Base-by-base conservation (phyloP, 306 rosid species). In the Pueraria montana region DNA sequence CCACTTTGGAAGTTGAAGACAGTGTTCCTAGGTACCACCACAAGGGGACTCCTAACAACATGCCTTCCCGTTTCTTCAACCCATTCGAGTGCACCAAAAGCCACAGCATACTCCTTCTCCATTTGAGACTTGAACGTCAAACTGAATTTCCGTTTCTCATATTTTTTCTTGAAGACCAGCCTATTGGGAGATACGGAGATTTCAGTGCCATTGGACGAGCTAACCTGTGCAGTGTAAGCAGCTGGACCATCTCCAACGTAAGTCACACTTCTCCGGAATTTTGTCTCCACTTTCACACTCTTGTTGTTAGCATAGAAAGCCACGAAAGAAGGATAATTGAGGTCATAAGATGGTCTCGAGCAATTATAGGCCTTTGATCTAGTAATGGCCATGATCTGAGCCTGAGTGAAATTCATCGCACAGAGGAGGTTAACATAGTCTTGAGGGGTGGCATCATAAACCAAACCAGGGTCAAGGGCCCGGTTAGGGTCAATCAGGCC, bases 191-290 rank as follows among this genome's bases (percentile, higher is more conserved):
- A 48, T 3, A 72, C 62, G 4, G 42, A 12, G 21, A 63, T 63
- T 16, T 9, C 5, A 0, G 71, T 64, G 46, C 13, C 46, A 64
- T 64, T 32, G 11, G 7, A 16, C 0, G 71, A 34, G 13, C 6
- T 63, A 5, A 63, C 11, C 2, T 21, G 77, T 26, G 77, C 77
- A 1, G 1, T 72, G 45, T 72, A 72, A 72, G 23, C 2, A 27
- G 77, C 77, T 1, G 45, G 45, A 72, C 63, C 63, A 30, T 72
- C 77, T 50, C 77, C 77, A 49, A 50, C 63, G 71, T 64, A 34
- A 9, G 71, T 64, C 45, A 64, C 71, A 34, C 0, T 64, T 34
- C 71, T 32, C 24, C 46, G 45, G 46, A 64, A 64, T 34, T 64
- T 64, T 8, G 6, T 32, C 11, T 62, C 42, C 40, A 14, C 5